Percentiles rank a stretch among this genome's conserved stretches.
Conservation (phyloP, 768 basidiomycete genomes). For the Cubamyces lactineus region DNA sequence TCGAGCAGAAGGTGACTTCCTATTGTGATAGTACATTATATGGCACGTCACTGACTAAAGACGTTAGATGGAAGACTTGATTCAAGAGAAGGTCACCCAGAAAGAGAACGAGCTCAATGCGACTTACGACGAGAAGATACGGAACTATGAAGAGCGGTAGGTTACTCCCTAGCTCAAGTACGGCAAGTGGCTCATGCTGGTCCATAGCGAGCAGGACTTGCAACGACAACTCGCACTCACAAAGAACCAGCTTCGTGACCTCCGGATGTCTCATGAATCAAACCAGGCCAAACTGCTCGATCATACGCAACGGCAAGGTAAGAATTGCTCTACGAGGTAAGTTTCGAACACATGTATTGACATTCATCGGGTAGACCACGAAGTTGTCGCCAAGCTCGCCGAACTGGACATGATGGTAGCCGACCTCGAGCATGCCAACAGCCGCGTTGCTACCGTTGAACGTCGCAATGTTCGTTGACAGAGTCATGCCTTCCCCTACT, state of each 20-base stretch:
- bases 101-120: constrained; percentile 98
- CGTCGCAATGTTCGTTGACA: constrained; percentile 74
- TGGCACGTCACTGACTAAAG: constrained; percentile 3
- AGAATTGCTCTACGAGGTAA: not conserved
- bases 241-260: constrained; percentile 86
- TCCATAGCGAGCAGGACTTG: constrained; percentile 85
- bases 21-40: not conserved
- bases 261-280: constrained; percentile 89
- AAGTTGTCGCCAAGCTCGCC: constrained; percentile 84
- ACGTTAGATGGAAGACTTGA: constrained; percentile 90
- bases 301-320: constrained; percentile 89
- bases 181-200: not conserved
- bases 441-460: constrained; percentile 89
- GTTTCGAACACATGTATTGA: not conserved
- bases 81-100: constrained; percentile 83
- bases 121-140: constrained; percentile 92
- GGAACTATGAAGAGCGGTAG: constrained; percentile 95
- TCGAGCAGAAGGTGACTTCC: constrained; percentile 76
- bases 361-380: constrained; percentile 67
- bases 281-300: constrained; percentile 92
- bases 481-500: not conserved
- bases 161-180: constrained; percentile 26
- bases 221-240: constrained; percentile 89
- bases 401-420: constrained; percentile 95
- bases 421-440: constrained; percentile 94